Evolutionary conservation across 345 rosid species (phyloP).

Genomic region (Mercurialis annua): DNA sequence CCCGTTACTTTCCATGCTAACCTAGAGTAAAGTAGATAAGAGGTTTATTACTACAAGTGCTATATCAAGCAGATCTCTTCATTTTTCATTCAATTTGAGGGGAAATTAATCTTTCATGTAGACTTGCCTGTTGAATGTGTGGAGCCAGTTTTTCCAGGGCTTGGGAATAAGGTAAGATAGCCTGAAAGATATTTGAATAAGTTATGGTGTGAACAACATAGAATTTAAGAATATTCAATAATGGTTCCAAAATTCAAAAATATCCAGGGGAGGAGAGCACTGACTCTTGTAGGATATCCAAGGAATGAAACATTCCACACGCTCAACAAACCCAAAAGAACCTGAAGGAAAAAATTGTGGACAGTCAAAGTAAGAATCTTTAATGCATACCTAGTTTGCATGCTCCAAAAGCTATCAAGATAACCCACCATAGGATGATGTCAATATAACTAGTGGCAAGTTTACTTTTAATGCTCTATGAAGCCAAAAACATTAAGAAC

Average conservation of each 20-base stretch:
- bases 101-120: not conserved
- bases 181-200: conserved; percentile 46
- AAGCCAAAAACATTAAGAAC: conserved; percentile 2
- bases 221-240: conserved; percentile 6
- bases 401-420: not conserved
- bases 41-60: conserved; percentile 12
- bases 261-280: conserved; percentile 22
- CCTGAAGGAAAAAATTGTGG: conserved; percentile 44
- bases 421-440: not conserved
- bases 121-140: conserved; percentile 85
- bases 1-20: conserved; percentile 99
- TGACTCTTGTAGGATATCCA: conserved; percentile 91
- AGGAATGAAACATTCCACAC: conserved; percentile 92
- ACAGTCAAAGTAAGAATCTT: conserved; percentile 1
- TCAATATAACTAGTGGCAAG: not conserved
- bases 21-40: conserved; percentile 40
- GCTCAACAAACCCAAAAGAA: conserved; percentile 79
- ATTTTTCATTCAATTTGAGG: not conserved
- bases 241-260: conserved; percentile 13
- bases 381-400: not conserved
- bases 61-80: not conserved
- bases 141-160: conserved; percentile 96
- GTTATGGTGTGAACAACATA: conserved; percentile 10
- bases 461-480: not conserved
- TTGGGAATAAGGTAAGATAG: conserved; percentile 92